These are phyloP conservation scores for Fusarium subtropicale DNA, from an alignment of 2,329 filamentous ascomycete species.

Conservation along the genomic window DNA sequence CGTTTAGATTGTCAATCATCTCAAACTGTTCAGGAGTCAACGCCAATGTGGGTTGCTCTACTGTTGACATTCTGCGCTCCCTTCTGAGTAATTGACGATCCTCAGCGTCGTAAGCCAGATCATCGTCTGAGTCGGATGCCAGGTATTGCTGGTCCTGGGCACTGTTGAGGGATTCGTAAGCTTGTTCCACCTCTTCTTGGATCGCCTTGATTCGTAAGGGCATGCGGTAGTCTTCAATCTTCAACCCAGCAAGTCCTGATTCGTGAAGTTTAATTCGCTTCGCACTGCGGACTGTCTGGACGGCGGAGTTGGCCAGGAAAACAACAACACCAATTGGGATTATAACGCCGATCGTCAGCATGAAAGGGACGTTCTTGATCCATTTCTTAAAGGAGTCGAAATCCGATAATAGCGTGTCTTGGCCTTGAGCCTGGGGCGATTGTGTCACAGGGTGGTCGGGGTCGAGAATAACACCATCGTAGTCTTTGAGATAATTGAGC, in stretches of 20 bases:
- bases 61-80: constrained; percentile 56
- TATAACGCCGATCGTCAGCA: constrained; percentile 74
- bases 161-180: constrained; percentile 78
- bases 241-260: constrained; percentile 73
- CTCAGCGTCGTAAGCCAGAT: constrained; percentile 50
- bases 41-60: constrained; percentile 76
- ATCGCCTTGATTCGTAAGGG: constrained; percentile 81
- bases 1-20: constrained; percentile 83
- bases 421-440: constrained; percentile 51
- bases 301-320: constrained; percentile 79
- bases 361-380: constrained; percentile 69
- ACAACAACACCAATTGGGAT: constrained; percentile 77
- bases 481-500: constrained; percentile 79
- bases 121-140: constrained; percentile 61
- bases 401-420: constrained; percentile 50
- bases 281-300: constrained; percentile 81
- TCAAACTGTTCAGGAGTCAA: constrained; percentile 83
- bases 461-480: constrained; percentile 81
- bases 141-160: constrained; percentile 79
- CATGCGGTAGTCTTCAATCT: constrained; percentile 77
- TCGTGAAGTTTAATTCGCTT: constrained; percentile 83
- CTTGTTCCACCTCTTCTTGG: constrained; percentile 79
- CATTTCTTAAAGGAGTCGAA: constrained; percentile 50
- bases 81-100: constrained; percentile 57
- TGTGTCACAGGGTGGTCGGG: constrained; percentile 68